Evolutionary conservation across 257 asterid species (phyloP).

Genomic region (Capsicum baccatum): DNA sequence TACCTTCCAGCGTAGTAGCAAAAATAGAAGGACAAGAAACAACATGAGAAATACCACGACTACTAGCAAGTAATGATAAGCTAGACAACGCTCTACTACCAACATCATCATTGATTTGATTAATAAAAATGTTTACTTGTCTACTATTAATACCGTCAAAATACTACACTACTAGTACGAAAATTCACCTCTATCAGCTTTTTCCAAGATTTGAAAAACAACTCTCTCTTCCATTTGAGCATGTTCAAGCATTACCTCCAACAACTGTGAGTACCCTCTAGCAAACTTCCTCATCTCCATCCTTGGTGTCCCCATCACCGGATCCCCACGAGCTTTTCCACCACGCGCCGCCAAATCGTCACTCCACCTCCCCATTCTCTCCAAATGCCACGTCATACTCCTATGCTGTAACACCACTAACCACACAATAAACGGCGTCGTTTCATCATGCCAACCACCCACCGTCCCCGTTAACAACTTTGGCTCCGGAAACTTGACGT

Average conservation of each 20-base stretch:
- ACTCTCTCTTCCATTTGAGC: slow-evolving; percentile 99
- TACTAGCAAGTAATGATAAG: too few relatives aligned
- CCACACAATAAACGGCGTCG: slow-evolving; percentile 94
- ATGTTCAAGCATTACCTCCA: slow-evolving; percentile 87
- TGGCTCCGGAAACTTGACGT: slow-evolving; percentile 86
- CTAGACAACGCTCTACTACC: too few relatives aligned
- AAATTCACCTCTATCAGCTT: slow-evolving; percentile 85
- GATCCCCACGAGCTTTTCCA: slow-evolving; percentile 75
- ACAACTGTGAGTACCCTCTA: slow-evolving; percentile 67
- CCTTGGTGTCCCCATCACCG: slow-evolving; percentile 84
- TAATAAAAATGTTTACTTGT: too few relatives aligned
- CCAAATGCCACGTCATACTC: slow-evolving; percentile 89
- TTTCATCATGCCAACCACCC: slow-evolving; percentile 75
- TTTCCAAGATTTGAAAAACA: slow-evolving; percentile 86
- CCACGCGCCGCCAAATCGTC: slow-evolving; percentile 89
- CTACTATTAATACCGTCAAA: too few relatives aligned
- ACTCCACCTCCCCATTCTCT: slow-evolving; percentile 91
- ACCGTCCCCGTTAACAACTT: slow-evolving; percentile 41
- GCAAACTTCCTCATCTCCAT: slow-evolving; percentile 95
- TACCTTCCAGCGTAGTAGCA: too few relatives aligned
- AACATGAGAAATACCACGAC: too few relatives aligned
- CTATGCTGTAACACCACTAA: slow-evolving; percentile 84
- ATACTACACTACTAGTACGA: too few relatives aligned
- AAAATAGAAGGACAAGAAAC: too few relatives aligned
- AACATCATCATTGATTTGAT: too few relatives aligned